Percentiles rank a stretch among this genome's conserved stretches.
Evolutionary conservation across 306 rosid genomes (phyloP).

Genomic region (Castanopsis chinensis): DNA sequence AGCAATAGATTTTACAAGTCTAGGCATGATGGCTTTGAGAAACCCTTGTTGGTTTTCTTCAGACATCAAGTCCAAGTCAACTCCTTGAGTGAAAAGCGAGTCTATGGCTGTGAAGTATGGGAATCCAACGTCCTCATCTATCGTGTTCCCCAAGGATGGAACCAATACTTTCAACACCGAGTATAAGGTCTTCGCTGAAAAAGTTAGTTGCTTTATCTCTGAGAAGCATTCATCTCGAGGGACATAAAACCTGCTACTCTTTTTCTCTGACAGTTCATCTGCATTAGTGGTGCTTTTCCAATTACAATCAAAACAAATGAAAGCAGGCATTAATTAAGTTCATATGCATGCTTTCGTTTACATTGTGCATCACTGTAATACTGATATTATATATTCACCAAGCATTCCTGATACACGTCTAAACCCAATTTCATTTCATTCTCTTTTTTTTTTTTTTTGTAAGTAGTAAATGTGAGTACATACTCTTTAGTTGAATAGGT

Average conservation of each 20-base stretch:
- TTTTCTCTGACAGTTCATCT: slow-evolving; percentile 47
- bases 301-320: too few relatives aligned
- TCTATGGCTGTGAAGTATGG: slow-evolving; percentile 43
- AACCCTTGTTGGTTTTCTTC: not conserved
- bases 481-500: too few relatives aligned
- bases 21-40: slow-evolving; percentile 28
- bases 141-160: slow-evolving; percentile 30
- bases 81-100: slow-evolving; percentile 42
- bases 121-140: slow-evolving; percentile 37
- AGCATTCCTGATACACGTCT: too few relatives aligned
- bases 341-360: too few relatives aligned
- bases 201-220: slow-evolving; percentile 34
- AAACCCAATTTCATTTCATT: too few relatives aligned
- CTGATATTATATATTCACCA: too few relatives aligned
- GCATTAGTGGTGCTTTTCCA: not conserved
- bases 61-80: slow-evolving; percentile 14
- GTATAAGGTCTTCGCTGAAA: slow-evolving; percentile 30
- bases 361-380: too few relatives aligned
- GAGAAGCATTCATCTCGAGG: slow-evolving; percentile 59
- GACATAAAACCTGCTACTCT: slow-evolving; percentile 33
- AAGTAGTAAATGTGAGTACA: too few relatives aligned
- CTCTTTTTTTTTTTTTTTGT: too few relatives aligned
- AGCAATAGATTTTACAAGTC: slow-evolving; percentile 20
- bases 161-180: slow-evolving; percentile 31
- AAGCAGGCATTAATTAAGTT: too few relatives aligned